Conservation (phyloP, 208 protist genomes). For the Trypanosoma vivax region DNA sequence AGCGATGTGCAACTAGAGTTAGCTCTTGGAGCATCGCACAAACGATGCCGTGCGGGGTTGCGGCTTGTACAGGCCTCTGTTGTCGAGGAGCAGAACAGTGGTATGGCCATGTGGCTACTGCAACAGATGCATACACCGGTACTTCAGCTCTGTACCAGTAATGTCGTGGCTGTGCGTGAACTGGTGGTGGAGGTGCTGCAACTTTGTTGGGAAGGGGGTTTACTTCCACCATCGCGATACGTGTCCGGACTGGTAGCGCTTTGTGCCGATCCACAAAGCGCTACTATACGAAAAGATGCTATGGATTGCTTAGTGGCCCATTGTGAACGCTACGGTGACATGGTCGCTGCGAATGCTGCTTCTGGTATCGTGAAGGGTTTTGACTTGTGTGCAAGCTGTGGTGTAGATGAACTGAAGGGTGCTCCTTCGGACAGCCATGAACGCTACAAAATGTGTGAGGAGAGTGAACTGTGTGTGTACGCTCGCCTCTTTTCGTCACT, state of each 20-base stretch:
- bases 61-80: background rate
- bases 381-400: conserved; percentile 49
- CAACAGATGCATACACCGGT: conserved; percentile 58
- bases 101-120: conserved; percentile 83
- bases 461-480: conserved; percentile 28
- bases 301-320: conserved; percentile 25
- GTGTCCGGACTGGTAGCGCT: conserved; percentile 46
- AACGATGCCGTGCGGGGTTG: conserved; percentile 3
- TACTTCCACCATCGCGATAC: conserved; percentile 70
- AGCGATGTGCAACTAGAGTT: no score
- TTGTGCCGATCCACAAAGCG: conserved; percentile 38
- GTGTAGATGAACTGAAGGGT: conserved; percentile 42
- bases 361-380: conserved; percentile 45
- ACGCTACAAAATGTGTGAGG: background rate
- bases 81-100: conserved; percentile 71
- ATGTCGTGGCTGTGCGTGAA: conserved; percentile 29
- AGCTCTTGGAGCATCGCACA: background rate
- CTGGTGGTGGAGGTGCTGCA: conserved; percentile 59
- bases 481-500: conserved; percentile 35
- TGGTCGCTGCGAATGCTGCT: conserved; percentile 34
- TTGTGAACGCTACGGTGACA: conserved; percentile 52
- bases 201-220: conserved; percentile 42
- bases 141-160: conserved; percentile 29
- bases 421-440: conserved; percentile 7
- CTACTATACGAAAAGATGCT: conserved; percentile 36